Evolutionary conservation across 2,329 filamentous ascomycete genomes (phyloP).

Genomic region (Myriosclerotinia duriaeana): DNA sequence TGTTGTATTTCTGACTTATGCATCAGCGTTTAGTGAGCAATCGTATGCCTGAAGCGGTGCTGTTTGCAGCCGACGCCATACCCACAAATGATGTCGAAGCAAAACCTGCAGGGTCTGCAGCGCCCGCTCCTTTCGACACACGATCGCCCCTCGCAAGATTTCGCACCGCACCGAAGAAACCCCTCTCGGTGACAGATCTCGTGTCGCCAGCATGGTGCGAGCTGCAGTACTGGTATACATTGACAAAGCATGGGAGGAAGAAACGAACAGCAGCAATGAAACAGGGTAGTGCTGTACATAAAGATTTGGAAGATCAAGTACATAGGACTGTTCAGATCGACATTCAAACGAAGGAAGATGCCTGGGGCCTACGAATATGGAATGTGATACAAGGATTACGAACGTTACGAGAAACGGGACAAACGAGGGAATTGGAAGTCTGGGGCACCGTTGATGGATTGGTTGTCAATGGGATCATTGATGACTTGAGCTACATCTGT

Average conservation of each 20-base stretch:
- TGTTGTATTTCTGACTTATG: conserved; percentile 57
- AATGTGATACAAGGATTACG: conserved; percentile 85
- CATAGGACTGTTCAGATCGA: conserved; percentile 74
- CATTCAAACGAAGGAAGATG: conserved; percentile 73
- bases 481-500: conserved; percentile 75
- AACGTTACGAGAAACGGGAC: conserved; percentile 66
- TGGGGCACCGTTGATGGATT: conserved; percentile 84
- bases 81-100: not conserved
- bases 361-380: conserved; percentile 80
- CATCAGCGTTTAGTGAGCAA: conserved; percentile 61
- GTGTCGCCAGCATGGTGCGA: conserved; percentile 94
- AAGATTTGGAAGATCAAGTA: conserved; percentile 80
- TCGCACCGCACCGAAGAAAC: conserved; percentile 71
- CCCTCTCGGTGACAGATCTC: conserved; percentile 83
- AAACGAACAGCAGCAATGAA: conserved; percentile 80
- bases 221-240: conserved; percentile 84
- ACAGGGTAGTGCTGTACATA: conserved; percentile 75
- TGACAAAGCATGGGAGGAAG: conserved; percentile 75
- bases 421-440: conserved; percentile 75
- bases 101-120: conserved; percentile 16
- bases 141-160: conserved; percentile 74
- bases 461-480: conserved; percentile 85
- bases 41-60: conserved; percentile 14
- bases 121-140: conserved; percentile 42
- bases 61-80: not conserved